Percentiles rank a stretch among this genome's conserved stretches.
Conservation (phyloP, 2,329 filamentous ascomycete genomes). For the Nemania abortiva region DNA sequence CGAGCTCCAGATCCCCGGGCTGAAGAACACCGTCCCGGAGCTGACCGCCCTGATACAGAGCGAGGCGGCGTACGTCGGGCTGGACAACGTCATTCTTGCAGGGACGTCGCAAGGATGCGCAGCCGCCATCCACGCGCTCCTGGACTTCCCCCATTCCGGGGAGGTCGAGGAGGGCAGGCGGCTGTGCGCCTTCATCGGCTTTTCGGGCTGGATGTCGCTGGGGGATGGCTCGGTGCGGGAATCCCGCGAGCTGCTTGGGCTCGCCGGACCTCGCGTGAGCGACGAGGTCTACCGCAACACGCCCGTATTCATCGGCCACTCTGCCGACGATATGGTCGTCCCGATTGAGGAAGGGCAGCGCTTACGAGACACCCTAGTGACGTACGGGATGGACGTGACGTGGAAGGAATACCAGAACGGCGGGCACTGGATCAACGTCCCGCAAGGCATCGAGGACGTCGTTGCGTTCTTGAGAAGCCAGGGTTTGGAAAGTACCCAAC, state of each 20-base stretch:
- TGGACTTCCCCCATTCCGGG: slow-evolving; percentile 38
- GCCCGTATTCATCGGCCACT: slow-evolving; percentile 61
- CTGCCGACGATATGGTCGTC: slow-evolving; percentile 57
- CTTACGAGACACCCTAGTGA: slow-evolving; percentile 52
- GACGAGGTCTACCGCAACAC: slow-evolving; percentile 54
- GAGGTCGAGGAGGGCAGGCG: slow-evolving; percentile 3
- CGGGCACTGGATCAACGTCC: slow-evolving; percentile 59
- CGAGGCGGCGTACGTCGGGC: slow-evolving; percentile 54
- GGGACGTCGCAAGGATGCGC: slow-evolving; percentile 62
- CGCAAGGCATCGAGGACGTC: slow-evolving; percentile 56
- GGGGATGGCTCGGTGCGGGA: slow-evolving; percentile 33
- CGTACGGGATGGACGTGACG: slow-evolving; percentile 55
- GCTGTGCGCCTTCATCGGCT: slow-evolving; percentile 40
- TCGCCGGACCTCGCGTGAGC: slow-evolving; percentile 38
- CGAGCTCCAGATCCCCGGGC: slow-evolving; percentile 56
- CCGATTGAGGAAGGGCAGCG: slow-evolving; percentile 53
- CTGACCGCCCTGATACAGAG: slow-evolving; percentile 51
- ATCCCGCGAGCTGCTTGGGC: slow-evolving; percentile 47
- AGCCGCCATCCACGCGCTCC: slow-evolving; percentile 48
- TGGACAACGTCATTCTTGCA: slow-evolving; percentile 57
- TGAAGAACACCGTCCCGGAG: slow-evolving; percentile 53
- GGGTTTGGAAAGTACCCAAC: neutral
- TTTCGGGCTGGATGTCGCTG: slow-evolving; percentile 44
- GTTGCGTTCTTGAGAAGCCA: slow-evolving; percentile 8
- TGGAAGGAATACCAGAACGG: slow-evolving; percentile 59